Base-by-base conservation (phyloP, 306 rosid genomes). In the Quercus gilva region DNA sequence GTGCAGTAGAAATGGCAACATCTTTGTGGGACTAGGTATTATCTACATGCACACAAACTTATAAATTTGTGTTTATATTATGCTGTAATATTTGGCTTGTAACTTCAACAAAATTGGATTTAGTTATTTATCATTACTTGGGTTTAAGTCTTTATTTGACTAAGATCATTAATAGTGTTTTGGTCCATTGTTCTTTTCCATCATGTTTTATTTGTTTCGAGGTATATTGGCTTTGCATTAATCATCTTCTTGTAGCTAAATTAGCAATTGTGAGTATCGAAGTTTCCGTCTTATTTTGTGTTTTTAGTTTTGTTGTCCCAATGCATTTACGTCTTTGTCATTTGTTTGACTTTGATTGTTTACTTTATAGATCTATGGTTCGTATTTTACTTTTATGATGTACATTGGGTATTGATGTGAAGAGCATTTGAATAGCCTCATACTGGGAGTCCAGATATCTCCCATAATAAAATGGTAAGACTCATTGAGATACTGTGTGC, bases 361-460 rank as follows among this genome's bases (percentile, higher is more conserved):
- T 33, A 33, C 37, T 33, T 33, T 33, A 5, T 33, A 33, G 37
- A 33, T 33, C 37, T 33, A 93, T 84, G 96, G 97, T 61, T 92
- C 90, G 55, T 89, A 89, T 90, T 92, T 94, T 86, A 91, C 96
- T 60, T 83, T 96, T 26, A 76, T 92, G 75, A 84, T 94, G 94
- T 94, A 91, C 33, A 94, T 92, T 83, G 98, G 92, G 79, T 88
- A 94, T 83, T 94, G 97, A 97, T 94, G 97, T 35, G 89, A 94
- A 86, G 97, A 94, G 83, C 85, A 88, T 79, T 91, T 90, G 85
- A 90, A 81, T 70, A 81, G 85, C 82, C 80, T 91, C 83, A 86
- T 93, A 19, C 21, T 89, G 72, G 98, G 55, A 90, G 87, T 78
- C 94, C 93, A 19, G 94, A 92, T 89, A 92, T 94, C 87, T 92